Evolutionary conservation across 495 filamentous ascomycete genomes (phyloP), one percentile per base, ranked within the genome.

Genomic region (Aspergillus coremiiformis): DNA sequence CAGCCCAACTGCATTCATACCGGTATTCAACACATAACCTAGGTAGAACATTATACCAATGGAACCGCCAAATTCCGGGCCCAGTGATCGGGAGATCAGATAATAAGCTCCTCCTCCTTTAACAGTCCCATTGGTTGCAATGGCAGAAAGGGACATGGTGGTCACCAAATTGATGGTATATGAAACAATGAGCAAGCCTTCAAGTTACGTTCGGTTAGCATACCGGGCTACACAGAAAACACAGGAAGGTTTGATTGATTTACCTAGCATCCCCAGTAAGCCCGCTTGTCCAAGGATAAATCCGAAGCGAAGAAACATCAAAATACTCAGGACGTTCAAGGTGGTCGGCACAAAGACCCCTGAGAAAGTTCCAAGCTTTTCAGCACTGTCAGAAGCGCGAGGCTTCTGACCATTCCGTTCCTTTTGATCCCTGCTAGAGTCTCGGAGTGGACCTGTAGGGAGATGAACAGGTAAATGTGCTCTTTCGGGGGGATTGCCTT

Each of bases 11-110:
- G 90, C 84, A 60, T 95, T 95, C 78, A 95, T 84, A 14, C 85
- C 87, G 2, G 89, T 92, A 64, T 93, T 94, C 63, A 95, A 79
- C 1, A 87, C 85, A 54, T 85, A 84, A 14, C 89, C 88, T 14
- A 94, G 70, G 62, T 92, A 95, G 64, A 94, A 92, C 8, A 95
- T 83, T n/a, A 94, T 69, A 3, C 89, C 89, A 45, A 95, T 95
- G 4, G 85, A 88, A n/a, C 89, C 89, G 26, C 89, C 89, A 62
- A 95, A 95, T 56, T 95, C 89, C 11, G 89, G 89, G 4, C 89
- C 89, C 17, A 95, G 69, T 27, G 86, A 90, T 47, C 89, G 81
- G 12, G 89, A 94, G 45, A 95, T 95, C 48, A 95, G 68, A 55
- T 92, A 95, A 62, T 95, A 95, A 23, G 89, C 89, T 39, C 89